Evolutionary conservation across 2,329 filamentous ascomycete species (phyloP).

Genomic region (Nothomitra cinnamomea): DNA sequence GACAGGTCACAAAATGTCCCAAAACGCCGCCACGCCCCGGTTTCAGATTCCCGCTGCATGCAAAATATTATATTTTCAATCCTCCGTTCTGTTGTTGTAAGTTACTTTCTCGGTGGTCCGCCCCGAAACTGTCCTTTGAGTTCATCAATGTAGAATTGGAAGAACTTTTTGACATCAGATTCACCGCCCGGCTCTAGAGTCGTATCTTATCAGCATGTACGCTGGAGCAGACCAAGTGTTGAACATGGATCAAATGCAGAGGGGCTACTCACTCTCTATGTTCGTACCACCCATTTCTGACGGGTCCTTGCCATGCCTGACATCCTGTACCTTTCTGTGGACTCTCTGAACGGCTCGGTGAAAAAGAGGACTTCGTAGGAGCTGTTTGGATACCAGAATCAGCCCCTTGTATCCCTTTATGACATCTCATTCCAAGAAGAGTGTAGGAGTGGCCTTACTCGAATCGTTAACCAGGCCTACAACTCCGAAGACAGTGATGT

Average conservation of each 20-base stretch:
- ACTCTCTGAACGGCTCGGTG: constrained; percentile 34
- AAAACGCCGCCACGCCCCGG: constrained; percentile 2
- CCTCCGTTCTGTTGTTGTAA: not conserved
- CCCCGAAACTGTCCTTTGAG: constrained; percentile 29
- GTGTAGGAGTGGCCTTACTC: constrained; percentile 13
- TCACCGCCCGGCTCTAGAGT: not conserved
- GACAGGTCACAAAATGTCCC: not conserved
- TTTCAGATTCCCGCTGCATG: not conserved
- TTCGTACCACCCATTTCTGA: constrained; percentile 32
- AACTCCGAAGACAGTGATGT: not conserved
- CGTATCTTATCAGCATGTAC: not conserved
- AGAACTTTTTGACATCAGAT: constrained; percentile 18
- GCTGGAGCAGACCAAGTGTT: not conserved
- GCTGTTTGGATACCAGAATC: constrained; percentile 18
- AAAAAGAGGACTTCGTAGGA: constrained; percentile 36
- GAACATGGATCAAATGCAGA: not conserved
- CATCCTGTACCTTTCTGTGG: constrained; percentile 28
- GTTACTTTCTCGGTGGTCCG: constrained; percentile 8
- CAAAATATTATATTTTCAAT: constrained; percentile 3
- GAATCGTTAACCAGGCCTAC: constrained; percentile 16
- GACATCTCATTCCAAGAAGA: not conserved
- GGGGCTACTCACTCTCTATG: constrained; percentile 21
- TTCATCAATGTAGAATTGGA: constrained; percentile 36
- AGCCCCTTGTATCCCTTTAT: constrained; percentile 6
- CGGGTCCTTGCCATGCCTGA: constrained; percentile 29